Conservation (phyloP, 2,329 filamentous ascomycete genomes). For the Neofusicoccum parvum region DNA sequence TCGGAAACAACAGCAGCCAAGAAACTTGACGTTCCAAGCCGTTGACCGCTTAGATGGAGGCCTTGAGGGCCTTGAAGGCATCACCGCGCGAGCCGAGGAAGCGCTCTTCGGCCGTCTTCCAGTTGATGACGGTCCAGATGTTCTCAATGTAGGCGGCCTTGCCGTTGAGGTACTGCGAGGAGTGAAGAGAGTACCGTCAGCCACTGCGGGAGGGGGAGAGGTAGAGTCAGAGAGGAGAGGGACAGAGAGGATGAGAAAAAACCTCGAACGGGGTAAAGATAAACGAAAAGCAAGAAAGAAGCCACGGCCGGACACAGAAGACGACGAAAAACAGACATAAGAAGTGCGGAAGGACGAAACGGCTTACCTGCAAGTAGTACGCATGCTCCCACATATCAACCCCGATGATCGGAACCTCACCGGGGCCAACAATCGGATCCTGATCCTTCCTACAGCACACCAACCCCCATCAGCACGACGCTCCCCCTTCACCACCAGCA, state of each 20-base stretch:
- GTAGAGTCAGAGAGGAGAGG: too few relatives aligned
- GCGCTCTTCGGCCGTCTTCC: slow-evolving; percentile 68
- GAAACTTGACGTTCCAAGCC: too few relatives aligned
- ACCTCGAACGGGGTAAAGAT: too few relatives aligned
- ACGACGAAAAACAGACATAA: too few relatives aligned
- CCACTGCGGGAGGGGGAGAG: background rate
- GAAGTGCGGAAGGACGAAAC: too few relatives aligned
- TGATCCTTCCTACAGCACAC: slow-evolving; percentile 65
- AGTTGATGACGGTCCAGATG: slow-evolving; percentile 79
- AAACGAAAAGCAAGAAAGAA: too few relatives aligned
- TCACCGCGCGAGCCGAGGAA: slow-evolving; percentile 52
- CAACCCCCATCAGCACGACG: background rate
- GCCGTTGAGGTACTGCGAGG: slow-evolving; percentile 68
- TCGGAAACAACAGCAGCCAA: too few relatives aligned
- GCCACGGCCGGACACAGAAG: too few relatives aligned
- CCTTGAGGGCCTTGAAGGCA: slow-evolving; percentile 42
- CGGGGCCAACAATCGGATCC: slow-evolving; percentile 68
- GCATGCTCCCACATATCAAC: slow-evolving; percentile 95
- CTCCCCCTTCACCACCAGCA: too few relatives aligned
- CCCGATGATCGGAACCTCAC: slow-evolving; percentile 70
- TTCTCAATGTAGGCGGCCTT: slow-evolving; percentile 75
- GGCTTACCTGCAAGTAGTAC: slow-evolving; percentile 76
- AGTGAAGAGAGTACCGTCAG: slow-evolving; percentile 11
- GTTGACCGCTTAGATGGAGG: slow-evolving; percentile 24
- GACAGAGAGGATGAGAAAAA: too few relatives aligned